Percentiles rank a stretch among this genome's conserved stretches.
Conservation (phyloP, 2,329 filamentous ascomycete genomes). For the Periconia macrospinosa region DNA sequence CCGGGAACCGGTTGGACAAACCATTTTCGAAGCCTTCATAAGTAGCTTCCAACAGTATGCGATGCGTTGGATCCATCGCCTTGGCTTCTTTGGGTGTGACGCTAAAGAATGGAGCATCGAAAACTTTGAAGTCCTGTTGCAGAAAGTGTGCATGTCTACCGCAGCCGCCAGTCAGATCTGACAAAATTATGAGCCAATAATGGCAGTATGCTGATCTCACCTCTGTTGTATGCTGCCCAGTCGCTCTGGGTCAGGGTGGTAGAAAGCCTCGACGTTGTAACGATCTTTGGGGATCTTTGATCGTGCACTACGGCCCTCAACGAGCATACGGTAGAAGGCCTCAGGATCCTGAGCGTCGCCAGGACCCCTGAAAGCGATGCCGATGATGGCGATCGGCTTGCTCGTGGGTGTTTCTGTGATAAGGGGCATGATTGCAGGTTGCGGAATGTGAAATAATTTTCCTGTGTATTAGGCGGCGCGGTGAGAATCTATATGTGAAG, state of each 20-base stretch:
- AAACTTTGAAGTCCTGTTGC: constrained; percentile 6
- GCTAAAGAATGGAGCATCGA: constrained; percentile 21
- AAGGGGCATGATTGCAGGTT: no score
- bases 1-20: background rate
- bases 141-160: constrained; percentile 1
- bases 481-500: no score
- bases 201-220: background rate
- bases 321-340: constrained; percentile 11
- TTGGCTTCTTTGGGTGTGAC: constrained; percentile 11
- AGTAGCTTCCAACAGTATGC: constrained; percentile 18
- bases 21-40: constrained; percentile 26
- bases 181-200: background rate
- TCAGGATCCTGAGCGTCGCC: constrained; percentile 2
- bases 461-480: no score
- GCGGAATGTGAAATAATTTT: no score
- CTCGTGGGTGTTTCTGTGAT: no score
- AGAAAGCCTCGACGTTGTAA: constrained; percentile 9
- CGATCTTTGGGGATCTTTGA: constrained; percentile 10
- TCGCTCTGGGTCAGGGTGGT: background rate
- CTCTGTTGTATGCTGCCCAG: background rate
- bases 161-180: background rate
- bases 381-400: constrained; percentile 16
- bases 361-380: constrained; percentile 11
- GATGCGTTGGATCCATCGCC: constrained; percentile 22
- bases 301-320: constrained; percentile 3